Evolutionary conservation across 176 grass and related monocot genomes (phyloP).

Genomic region (Oryza rufipogon): DNA sequence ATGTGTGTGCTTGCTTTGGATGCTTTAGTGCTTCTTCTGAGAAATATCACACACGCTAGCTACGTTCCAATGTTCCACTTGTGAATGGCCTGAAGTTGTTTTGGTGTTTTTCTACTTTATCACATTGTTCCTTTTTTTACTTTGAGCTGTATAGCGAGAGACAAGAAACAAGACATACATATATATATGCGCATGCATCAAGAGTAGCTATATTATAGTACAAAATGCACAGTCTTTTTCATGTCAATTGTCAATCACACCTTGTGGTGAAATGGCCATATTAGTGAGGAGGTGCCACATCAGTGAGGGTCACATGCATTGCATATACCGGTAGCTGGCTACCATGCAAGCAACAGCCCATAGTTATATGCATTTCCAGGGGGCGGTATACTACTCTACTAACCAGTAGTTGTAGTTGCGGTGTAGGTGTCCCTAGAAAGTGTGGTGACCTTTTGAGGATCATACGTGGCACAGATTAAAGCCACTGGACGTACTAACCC

Average conservation of each 20-base stretch:
- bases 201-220: not conserved
- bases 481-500: too few relatives aligned
- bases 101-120: not conserved
- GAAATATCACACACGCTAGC: not conserved
- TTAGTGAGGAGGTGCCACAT: not conserved
- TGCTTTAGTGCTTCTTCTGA: not conserved
- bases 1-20: not conserved
- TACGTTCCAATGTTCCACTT: not conserved
- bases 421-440: not conserved
- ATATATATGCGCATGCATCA: not conserved
- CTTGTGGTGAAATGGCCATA: not conserved
- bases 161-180: not conserved
- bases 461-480: not conserved
- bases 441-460: not conserved
- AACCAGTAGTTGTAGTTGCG: not conserved
- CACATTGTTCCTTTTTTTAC: not conserved
- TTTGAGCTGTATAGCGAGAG: not conserved
- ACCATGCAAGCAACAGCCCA: slow-evolving; percentile 12
- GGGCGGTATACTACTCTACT: not conserved
- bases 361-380: not conserved
- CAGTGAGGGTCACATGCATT: not conserved
- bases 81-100: not conserved
- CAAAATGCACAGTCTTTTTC: not conserved
- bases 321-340: not conserved
- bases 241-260: not conserved